Base-by-base conservation (phyloP, 2,329 filamentous ascomycete genomes). In the Nemania diffusa region DNA sequence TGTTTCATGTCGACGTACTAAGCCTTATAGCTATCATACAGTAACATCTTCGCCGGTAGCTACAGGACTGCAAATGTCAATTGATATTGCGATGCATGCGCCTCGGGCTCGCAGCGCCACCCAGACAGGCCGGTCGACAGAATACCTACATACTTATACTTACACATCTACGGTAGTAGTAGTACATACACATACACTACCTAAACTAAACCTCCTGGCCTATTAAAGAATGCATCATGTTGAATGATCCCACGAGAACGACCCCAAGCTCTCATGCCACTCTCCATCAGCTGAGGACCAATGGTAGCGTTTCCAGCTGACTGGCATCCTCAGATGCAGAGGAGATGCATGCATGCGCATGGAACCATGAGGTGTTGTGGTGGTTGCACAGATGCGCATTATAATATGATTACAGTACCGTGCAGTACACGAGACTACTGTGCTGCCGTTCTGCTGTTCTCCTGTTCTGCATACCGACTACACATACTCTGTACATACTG, bases 291-390 rank as follows among this genome's bases (percentile, higher is more conserved):
- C 44, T 51, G 61, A 44, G 58, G 60, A 50, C 73, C 69, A 73
- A 73, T 74, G 53, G 52, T 42, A 71, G 53, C 65, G 58, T 67
- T 68, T 64, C 68, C 68, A 68, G 65, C 58, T 73, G 67, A 70
- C 66, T 67, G 63, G 71, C 68, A 68, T 67, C 32, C 42, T 59
- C 34, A 52, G 44, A 64, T 67, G 67, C 60, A 64, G 61, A 40
- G 46, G 60, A 64, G 59, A 67, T 55, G 59, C 37, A 62, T 65
- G 69, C 70, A 69, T 66, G 66, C 71, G 67, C 64, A 62, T 69
- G 58, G 46, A 65, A 64, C 61, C 68, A 60, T 64, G 61, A 64
- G 56, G 44, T 60, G 55, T 42, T 68, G n/a, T n/a, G n/a, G 64
- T 29, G 52, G 64, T 67, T 52, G 61, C 57, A 68, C 67, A 58